These are phyloP conservation scores for Maudiozyma bulderi DNA, from an alignment of 805 yeast genomes.

Conservation along the genomic window DNA sequence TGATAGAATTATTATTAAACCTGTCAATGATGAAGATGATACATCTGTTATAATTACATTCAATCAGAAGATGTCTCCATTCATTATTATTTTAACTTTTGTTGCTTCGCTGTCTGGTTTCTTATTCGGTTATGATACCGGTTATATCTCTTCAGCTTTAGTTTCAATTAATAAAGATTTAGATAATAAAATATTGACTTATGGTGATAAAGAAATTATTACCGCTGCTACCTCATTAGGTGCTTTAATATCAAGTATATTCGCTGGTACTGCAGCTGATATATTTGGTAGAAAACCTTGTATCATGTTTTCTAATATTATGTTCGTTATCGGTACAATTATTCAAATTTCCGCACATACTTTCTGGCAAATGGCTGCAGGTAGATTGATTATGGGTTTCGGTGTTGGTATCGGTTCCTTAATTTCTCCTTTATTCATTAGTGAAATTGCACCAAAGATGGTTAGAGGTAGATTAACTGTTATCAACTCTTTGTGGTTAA, in stretches of 20 bases:
- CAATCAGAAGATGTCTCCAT: constrained; percentile 46
- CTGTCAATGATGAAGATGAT: constrained; percentile 41
- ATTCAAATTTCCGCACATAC: constrained; percentile 73
- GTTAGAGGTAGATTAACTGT: constrained; percentile 89
- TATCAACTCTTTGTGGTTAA: constrained; percentile 77
- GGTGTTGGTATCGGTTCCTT: constrained; percentile 95
- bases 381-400: constrained; percentile 88
- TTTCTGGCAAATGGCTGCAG: constrained; percentile 86
- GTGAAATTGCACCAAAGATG: constrained; percentile 86
- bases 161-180: constrained; percentile 78
- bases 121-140: constrained; percentile 96
- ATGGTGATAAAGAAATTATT: constrained; percentile 79
- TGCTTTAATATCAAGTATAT: constrained; percentile 68
- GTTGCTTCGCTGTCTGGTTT: constrained; percentile 88
- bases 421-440: constrained; percentile 86
- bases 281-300: constrained; percentile 76
- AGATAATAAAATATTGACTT: constrained; percentile 45
- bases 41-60: constrained; percentile 39
- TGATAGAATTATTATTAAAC: constrained; percentile 24
- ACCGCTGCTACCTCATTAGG: constrained; percentile 94
- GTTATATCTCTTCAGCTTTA: constrained; percentile 88
- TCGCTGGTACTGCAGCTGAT: constrained; percentile 80
- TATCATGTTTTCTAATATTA: constrained; percentile 68
- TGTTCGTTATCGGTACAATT: constrained; percentile 77
- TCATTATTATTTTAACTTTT: constrained; percentile 60